A percentile compares a stretch with the other conserved stretches of the same genome.
Evolutionary conservation across 202 grass and related monocot genomes (phyloP).

Genomic region (Setaria italica): DNA sequence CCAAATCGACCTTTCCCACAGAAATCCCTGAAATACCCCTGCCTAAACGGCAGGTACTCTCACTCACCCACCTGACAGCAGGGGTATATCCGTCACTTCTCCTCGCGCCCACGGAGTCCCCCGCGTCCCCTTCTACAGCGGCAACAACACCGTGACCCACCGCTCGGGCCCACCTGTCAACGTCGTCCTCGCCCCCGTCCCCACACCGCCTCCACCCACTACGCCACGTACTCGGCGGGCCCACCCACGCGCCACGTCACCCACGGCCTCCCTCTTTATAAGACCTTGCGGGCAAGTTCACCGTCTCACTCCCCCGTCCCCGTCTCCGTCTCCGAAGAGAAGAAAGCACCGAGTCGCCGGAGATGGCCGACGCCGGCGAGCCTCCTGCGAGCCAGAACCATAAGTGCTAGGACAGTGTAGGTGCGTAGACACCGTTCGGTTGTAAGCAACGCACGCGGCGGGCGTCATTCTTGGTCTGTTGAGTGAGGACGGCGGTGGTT

Average conservation of each 20-base stretch:
- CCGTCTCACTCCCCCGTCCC: not conserved
- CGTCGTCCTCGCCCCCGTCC: not conserved
- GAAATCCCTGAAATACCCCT: not conserved
- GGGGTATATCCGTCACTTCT: not conserved
- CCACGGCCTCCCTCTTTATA: slow-evolving; percentile 5
- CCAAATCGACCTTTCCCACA: not conserved
- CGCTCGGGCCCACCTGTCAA: slow-evolving; percentile 42
- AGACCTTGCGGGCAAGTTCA: not conserved
- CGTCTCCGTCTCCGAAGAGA: not conserved
- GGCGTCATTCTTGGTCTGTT: slow-evolving; percentile 28
- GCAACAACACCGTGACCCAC: slow-evolving; percentile 31
- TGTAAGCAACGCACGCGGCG: not conserved
- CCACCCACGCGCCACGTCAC: slow-evolving; percentile 6
- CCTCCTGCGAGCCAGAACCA: not conserved
- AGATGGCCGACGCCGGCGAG: slow-evolving; percentile 36
- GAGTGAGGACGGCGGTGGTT: slow-evolving; percentile 6
- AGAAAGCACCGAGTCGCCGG: not conserved
- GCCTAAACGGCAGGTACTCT: not conserved
- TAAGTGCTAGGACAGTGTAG: not conserved
- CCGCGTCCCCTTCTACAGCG: not conserved
- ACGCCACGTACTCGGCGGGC: slow-evolving; percentile 36
- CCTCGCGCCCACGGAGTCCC: not conserved
- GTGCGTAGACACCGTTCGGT: not conserved
- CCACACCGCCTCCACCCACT: slow-evolving; percentile 16
- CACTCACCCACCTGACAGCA: not conserved